Evolutionary conservation across 805 yeast genomes (phyloP).

Genomic region (Henningerozyma blattae): DNA sequence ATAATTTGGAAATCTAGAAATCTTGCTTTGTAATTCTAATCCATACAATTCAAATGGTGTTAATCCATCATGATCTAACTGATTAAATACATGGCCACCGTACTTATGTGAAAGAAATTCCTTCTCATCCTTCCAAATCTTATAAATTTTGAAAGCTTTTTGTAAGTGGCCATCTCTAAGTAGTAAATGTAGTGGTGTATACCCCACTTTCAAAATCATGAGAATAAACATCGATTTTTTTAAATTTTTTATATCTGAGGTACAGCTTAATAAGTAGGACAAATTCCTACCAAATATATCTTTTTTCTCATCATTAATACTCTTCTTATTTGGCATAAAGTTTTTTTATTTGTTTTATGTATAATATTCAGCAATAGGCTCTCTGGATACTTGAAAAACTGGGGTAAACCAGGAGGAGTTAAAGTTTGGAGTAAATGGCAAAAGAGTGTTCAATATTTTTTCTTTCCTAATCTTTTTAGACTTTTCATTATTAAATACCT

Average conservation of each 20-base stretch:
- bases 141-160: slow-evolving; percentile 20
- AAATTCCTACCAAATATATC: slow-evolving; percentile 58
- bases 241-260: slow-evolving; percentile 5
- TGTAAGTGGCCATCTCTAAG: slow-evolving; percentile 21
- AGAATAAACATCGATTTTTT: slow-evolving; percentile 26
- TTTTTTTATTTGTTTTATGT: too few species aligned
- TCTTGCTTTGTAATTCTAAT: slow-evolving; percentile 7
- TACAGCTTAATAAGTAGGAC: slow-evolving; percentile 17
- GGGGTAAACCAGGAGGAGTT: too few species aligned
- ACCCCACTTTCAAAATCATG: slow-evolving; percentile 67
- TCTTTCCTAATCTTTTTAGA: too few species aligned
- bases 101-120: slow-evolving; percentile 11
- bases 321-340: slow-evolving; percentile 3
- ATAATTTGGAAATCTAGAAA: slow-evolving; percentile 8
- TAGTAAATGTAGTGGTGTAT: slow-evolving; percentile 71
- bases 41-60: slow-evolving; percentile 60
- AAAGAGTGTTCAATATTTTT: too few species aligned
- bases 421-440: too few species aligned
- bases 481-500: too few species aligned
- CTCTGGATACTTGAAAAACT: too few species aligned
- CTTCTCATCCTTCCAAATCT: slow-evolving; percentile 17
- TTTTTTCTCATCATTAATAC: slow-evolving; percentile 20
- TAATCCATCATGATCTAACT: slow-evolving; percentile 57
- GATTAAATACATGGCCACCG: slow-evolving; percentile 23
- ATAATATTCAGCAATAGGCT: too few species aligned